Evolutionary conservation across 208 protist genomes (phyloP), one percentile per base, ranked within the genome.

Genomic region (Trypanosoma mega): DNA sequence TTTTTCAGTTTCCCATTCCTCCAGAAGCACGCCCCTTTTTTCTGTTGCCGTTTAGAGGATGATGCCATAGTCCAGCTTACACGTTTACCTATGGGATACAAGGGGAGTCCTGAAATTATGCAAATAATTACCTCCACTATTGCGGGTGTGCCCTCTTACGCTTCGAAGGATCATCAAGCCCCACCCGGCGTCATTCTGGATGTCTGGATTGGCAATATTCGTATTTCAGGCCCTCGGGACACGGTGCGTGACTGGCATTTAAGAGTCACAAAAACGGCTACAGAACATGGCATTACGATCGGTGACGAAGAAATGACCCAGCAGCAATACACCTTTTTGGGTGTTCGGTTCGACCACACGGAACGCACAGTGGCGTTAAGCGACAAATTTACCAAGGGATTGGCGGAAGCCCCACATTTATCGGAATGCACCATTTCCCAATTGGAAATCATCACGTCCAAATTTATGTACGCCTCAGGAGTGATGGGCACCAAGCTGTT

Each of bases 131-230:
- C 59, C 5, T 18, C 56, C 18, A 53, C 50, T 1, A 1, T 67
- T 5, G 57, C 67, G 6, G 67, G 67, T n/a, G 51, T 54, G 44
- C 57, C 31, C 14, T 7, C 7, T 14, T 66, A 60, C 30, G 58
- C 57, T 5, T 6, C 34, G 34, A 6, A 39, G 34, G 34, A 39
- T 6, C 12, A 12, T 6, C 20, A 18, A 23, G 30, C 18, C 2
- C 67, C 57, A 3, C 23, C 20, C 7, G 33, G 1, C 24, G 54
- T 73, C 6, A 12, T 21, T 1, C 37, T 67, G 1, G 66, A 73
- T 27, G 50, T 67, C 2, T 73, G 51, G 45, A 58, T 73, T 8
- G 67, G 66, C 41, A 73, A 67, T 47, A 73, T 73, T 1, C 67
- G 66, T 43, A 50, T 68, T 48, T 59, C 58, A 20, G 58, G 67